Evolutionary conservation across 768 basidiomycete species (phyloP).

Genomic region (Pisolithus orientalis): DNA sequence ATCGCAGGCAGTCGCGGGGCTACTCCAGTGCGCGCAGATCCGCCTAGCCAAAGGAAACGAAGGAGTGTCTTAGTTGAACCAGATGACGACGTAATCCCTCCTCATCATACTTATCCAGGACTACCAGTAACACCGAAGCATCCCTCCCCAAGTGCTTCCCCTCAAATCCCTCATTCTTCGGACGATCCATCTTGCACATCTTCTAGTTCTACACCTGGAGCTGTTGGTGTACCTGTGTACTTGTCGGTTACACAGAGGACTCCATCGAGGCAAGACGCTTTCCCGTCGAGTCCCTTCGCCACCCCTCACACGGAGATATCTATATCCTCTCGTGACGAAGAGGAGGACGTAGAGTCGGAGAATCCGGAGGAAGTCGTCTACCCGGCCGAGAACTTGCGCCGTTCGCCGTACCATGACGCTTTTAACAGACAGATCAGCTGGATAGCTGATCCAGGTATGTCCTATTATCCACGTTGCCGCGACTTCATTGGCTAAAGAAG

Average conservation of each 20-base stretch:
- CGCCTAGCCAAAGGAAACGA: constrained; percentile 39
- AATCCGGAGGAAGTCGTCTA: constrained; percentile 55
- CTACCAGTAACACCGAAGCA: constrained; percentile 40
- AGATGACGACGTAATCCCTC: constrained; percentile 50
- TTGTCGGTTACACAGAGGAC: constrained; percentile 35
- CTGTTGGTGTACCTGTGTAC: constrained; percentile 46
- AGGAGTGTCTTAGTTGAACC: constrained; percentile 67
- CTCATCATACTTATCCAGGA: constrained; percentile 31
- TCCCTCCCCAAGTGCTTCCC: constrained; percentile 21
- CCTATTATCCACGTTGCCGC: constrained; percentile 2
- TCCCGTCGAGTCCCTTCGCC: constrained; percentile 67
- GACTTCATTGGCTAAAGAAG: constrained; percentile 7
- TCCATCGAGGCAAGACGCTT: constrained; percentile 51
- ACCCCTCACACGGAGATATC: constrained; percentile 63
- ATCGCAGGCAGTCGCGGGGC: constrained; percentile 26
- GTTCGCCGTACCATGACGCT: constrained; percentile 44
- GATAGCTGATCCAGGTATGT: constrained; percentile 67
- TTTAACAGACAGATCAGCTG: constrained; percentile 64
- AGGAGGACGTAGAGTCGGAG: constrained; percentile 37
- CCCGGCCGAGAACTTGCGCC: constrained; percentile 48
- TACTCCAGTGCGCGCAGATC: constrained; percentile 28
- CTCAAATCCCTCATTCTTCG: constrained; percentile 43
- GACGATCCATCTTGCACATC: constrained; percentile 46
- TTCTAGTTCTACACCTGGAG: constrained; percentile 36
- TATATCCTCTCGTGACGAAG: constrained; percentile 46